Base-by-base conservation (phyloP, 2,329 filamentous ascomycete species). In the Hypoxylon sp. region DNA sequence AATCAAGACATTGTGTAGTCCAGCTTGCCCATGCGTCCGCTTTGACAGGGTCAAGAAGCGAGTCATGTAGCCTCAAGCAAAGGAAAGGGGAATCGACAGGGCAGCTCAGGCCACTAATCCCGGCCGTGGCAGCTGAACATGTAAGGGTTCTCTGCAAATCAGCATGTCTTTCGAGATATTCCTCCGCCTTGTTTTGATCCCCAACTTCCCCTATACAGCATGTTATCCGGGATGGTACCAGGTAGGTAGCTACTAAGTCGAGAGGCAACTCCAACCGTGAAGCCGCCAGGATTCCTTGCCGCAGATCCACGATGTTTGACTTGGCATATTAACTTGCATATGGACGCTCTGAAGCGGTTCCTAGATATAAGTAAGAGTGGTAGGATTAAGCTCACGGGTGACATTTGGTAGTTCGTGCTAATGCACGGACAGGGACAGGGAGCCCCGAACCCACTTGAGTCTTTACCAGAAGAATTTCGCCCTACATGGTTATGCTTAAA, bases 71-170 rank as follows among this genome's bases (percentile, higher is more conserved):
- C 25, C 25, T 30, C 16, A 30, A 30, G 26, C 37, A 31, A 31
- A 8, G 8, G 25, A 26, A 19, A n/a, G 8, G n/a, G 6, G 37
- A n/a, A 20, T 4, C 16, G 25, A 17, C 25, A 41, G 11, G 11
- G 37, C 30, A 41, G 9, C 37, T 17, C 37, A 8, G 37, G 21
- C 6, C 25, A 31, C 23, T 12, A 9, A 41, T 41, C 16, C n/a
- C 17, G 17, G 37, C 37, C 15, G 20, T 20, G n/a, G n/a, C 16
- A 16, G 7, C 6, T 7, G 17, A 17, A 12, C 20, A 15, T 25
- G 7, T 35, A 44, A 21, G 27, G 7, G 13, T 43, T 34, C 20
- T 21, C 9, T 7, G 21, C 15, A 26, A 8, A 12, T 12, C 21
- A 15, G 20, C 19, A 11, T 4, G 9, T 9, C 3, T 26, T 19